Evolutionary conservation across 1,139 yeast genomes (phyloP), one percentile per base, ranked within the genome.

Genomic region (Yamadazyma atmosphaerica): DNA sequence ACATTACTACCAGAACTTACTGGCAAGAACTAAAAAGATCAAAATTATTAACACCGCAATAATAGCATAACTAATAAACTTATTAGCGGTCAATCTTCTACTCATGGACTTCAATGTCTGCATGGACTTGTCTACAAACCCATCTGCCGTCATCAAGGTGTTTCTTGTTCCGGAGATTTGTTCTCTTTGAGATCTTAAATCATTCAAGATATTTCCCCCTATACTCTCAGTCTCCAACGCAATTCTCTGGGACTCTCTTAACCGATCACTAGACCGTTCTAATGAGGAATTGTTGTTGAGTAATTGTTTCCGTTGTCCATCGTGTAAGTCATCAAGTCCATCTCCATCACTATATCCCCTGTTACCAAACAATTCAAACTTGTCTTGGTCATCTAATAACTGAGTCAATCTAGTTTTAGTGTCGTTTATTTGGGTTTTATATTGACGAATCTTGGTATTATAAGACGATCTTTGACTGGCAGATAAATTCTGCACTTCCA

Each of bases 171-270:
- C 89, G 35, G 78, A 65, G 37, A 94, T 79, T 55, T 95, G 98
- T 55, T 94, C 98, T 42, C 98, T 73, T 65, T 94, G 99, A 15
- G 95, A 84, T 43, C 97, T 73, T 50, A 94, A 70, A 60, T 92
- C 96, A 54, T 83, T 83, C 61, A 94, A 74, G 40, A 94, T 92
- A 49, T 86, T 86, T 8, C 97, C 88, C 1, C 99, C 99, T 37
- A 94, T 81, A 33, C 75, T 74, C 60, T 92, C 98, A 0, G 98
- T 90, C 54, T 94, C 98, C 41, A 86, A 72, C 3, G 98, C 98
- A 4, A 90, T 72, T 46, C 98, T 74, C 49, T 92, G 95, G 29
- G 95, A 85, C 34, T 92, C 97, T 45, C 85, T 76, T 40, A 94
- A 72, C 52, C 96, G 74, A 49, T 89, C 94, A 1, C 89, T 78